Base-by-base conservation (phyloP, 1,284 basidiomycete genomes). In the Cronartium ribicola region DNA sequence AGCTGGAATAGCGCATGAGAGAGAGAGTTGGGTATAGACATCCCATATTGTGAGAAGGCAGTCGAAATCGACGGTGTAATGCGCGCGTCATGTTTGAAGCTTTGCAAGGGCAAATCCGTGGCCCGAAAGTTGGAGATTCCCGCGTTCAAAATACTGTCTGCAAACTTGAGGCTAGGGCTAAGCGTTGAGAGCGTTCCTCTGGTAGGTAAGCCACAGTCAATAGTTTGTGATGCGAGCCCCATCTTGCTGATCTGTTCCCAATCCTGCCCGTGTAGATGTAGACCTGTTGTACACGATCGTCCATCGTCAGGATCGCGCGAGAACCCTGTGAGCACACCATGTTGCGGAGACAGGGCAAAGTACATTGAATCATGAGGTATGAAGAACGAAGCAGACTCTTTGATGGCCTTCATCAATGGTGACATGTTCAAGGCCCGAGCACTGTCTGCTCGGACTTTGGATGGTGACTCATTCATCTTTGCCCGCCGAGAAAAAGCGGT, bases 21-120 rank as follows among this genome's bases (percentile, higher is more conserved):
- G 89, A 83, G 6, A 84, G 84, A 73, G 85, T 85, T 76, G 85
- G 83, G 55, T 88, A 78, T 55, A 63, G 67, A 68, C 62, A 64
- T 37, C 29, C 67, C 66, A 39, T 62, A 66, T 64, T 76, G 75
- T 20, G 66, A 60, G 10, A 43, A 43, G 57, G 48, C 43, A 44
- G 48, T 4, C 82, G 80, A 2, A 83, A 81, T 17, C 79, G 76
- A 5, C 80, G 78, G 17, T 80, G 79, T 39, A 82, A 79, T 8
- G 79, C 78, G 1, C 77, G 77, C 3, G 80, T 80, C 39, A 81
- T 60, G 39, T 39, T 65, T 78, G 48, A 71, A 74, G 62, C 76
- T 77, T 63, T 77, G 78, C 67, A 80, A 79, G 44, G 91, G 81
- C 75, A 75, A 65, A 20, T 63, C 59, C 4, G 74, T 74, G 7